phyloP scores from a whole-genome alignment of 306 rosid genomes.

The Elaeagnus macrophylla region DNA sequence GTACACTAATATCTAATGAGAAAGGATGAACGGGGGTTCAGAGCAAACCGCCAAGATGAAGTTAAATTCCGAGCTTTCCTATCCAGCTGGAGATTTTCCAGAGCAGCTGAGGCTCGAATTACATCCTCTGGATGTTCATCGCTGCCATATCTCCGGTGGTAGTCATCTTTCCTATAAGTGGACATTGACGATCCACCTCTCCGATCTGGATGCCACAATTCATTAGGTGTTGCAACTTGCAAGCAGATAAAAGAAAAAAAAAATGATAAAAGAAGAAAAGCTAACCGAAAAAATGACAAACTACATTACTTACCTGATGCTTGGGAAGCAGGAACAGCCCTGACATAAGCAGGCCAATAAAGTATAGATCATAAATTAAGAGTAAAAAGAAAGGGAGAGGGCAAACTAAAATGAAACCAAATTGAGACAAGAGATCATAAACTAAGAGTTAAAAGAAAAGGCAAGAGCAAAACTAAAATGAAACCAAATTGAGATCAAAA shows the following conservation, averaged over 20 bases:
- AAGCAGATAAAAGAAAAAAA: conserved; percentile 15
- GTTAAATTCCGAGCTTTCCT: conserved; percentile 96
- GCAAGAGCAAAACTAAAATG: not conserved
- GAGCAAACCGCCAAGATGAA: conserved; percentile 94
- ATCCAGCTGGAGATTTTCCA: conserved; percentile 95
- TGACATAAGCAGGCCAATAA: conserved; percentile 28
- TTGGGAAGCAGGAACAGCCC: conserved; percentile 79
- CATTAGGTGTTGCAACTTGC: conserved; percentile 21
- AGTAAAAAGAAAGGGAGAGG: not conserved
- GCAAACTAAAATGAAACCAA: not conserved
- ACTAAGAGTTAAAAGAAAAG: too few species aligned
- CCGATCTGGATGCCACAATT: conserved; percentile 59
- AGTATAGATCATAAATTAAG: conserved; percentile 20
- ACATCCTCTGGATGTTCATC: conserved; percentile 83
- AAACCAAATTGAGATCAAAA: conserved; percentile 3
- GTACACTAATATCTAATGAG: not conserved
- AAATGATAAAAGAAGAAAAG: conserved; percentile 14
- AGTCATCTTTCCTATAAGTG: conserved; percentile 78
- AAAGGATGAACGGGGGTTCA: conserved; percentile 8
- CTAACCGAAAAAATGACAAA: conserved; percentile 13
- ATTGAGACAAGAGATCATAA: too few species aligned
- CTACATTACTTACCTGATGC: conserved; percentile 65
- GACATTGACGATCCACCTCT: conserved; percentile 88
- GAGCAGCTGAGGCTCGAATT: conserved; percentile 69
- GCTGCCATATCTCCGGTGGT: conserved; percentile 86